Base-by-base conservation (phyloP, 208 protist species). In the Vickermania spadyakhi region DNA sequence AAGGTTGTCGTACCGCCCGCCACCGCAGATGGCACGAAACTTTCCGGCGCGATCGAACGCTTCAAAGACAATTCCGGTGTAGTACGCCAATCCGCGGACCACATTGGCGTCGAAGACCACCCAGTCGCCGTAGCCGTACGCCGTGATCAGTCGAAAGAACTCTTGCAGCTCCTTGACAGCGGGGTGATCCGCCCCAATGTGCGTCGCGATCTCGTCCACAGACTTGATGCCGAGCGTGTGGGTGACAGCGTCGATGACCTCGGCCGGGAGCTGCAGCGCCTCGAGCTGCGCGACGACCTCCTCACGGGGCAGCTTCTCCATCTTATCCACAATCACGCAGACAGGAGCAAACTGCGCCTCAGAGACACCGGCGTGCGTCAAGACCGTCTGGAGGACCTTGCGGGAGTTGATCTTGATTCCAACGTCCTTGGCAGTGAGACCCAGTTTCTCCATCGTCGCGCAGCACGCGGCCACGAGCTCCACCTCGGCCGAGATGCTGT, bases 51-150 rank as follows among this genome's bases (percentile, higher is more conserved):
- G 80, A 61, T 97, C 96, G 61, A 97, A 97, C 25, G 79, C 91
- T 70, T 98, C 96, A 72, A 98, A 98, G 1, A 98, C 96, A 57
- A 97, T 92, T 41, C 96, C 96, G 23, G 96, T 98, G 83, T 98
- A 98, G 72, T 98, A 98, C 1, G 94, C 89, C 13, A 98, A 73
- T 2, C 96, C 96, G 41, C 96, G 81, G 29, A 98, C 95, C 14
- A 98, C 91, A 55, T 84, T 96, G 23, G 91, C 91, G 69, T 97
- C 93, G 62, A 97, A 97, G 3, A 72, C 41, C 28, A 98, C 62
- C 91, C 91, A 98, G 62, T 98, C 94, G 5, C 68, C 87, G 66
- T 88, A 97, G 50, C 94, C 96, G 72, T 98, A 98, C 22, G 80
- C 84, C 51, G 84, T 73, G 25, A 96, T 70, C 51, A 94, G 73